phyloP scores from a whole-genome alignment of 768 basidiomycete genomes.

The Lactarius akahatsu region DNA sequence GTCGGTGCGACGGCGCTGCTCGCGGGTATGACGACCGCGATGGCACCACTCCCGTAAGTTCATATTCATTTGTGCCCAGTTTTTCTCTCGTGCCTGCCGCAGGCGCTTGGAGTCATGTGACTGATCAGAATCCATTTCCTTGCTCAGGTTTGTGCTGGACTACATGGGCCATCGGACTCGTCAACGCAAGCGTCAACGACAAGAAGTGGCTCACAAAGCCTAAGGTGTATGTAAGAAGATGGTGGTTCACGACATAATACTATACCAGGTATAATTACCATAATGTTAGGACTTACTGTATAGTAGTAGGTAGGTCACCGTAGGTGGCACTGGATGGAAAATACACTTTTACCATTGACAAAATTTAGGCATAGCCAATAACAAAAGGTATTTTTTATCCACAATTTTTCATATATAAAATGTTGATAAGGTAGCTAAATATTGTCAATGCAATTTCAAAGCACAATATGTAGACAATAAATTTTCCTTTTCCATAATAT shows the following conservation, averaged over 20 bases:
- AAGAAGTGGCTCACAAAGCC: neutral
- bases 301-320: neutral
- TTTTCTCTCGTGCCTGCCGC: neutral
- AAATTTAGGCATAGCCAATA: no score
- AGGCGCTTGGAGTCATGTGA: neutral
- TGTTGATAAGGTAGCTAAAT: no score
- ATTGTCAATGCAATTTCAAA: no score
- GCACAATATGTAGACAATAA: no score
- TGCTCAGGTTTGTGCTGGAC: constrained; percentile 9
- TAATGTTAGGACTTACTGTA: neutral
- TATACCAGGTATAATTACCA: neutral
- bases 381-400: no score
- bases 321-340: no score
- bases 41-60: constrained; percentile 52
- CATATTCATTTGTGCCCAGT: neutral
- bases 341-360: no score
- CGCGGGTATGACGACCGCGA: constrained; percentile 40
- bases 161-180: constrained; percentile 2
- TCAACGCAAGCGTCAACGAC: no score
- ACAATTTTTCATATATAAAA: no score
- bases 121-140: neutral
- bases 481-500: no score
- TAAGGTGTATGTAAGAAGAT: neutral
- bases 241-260: neutral
- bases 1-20: constrained; percentile 42